Base-by-base conservation (phyloP, 192 early-diverging fungal genomes). In the Linnemannia hyalina region DNA sequence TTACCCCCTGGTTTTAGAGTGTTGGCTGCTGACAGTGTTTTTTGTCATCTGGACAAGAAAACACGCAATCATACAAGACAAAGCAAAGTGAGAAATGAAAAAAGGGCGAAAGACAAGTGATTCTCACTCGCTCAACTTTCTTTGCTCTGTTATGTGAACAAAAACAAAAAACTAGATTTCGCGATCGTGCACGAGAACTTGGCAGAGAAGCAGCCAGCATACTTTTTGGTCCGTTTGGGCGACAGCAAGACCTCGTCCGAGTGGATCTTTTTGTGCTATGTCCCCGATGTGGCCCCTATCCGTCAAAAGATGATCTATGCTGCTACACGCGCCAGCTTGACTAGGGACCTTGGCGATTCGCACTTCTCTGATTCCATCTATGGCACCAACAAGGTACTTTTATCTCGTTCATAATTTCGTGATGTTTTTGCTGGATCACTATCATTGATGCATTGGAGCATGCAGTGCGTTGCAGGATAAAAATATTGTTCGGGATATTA, bases 251-350 rank as follows among this genome's bases (percentile, higher is more conserved):
- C 75, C 11, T 40, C 83, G n/a, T 89, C 88, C 42, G 88, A 92
- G 52, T 98, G 97, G 97, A 89, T 96, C 57, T 91, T 98, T 57
- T 84, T 95, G 65, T 88, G 92, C 42, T 97, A 94, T 87, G 95
- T 97, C 9, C 97, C 97, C 3, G 97, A 98, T 80, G 60, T 91
- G 38, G 94, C 96, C 36, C 78, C 82, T n/a, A 84, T 98, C 40
- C 91, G 97, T 35, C 95, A 96, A 73, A 98, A 99, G 88, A 99
- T 98, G 97, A 90, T 99, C 47, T 97, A 98, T 80, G 97, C 98
- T 16, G 93, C 97, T 9, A 94, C 96, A 32, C 93, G 95, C 74
- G 94, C 95, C 13, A 93, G 96, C 9, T 85, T 98, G 72, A 89
- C 91, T 23, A 96, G 95, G 87, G 92, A 95, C 3, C 89, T 98